These are phyloP conservation scores for Salvia miltiorrhiza DNA, from an alignment of 257 asterid species.

Conservation along the genomic window DNA sequence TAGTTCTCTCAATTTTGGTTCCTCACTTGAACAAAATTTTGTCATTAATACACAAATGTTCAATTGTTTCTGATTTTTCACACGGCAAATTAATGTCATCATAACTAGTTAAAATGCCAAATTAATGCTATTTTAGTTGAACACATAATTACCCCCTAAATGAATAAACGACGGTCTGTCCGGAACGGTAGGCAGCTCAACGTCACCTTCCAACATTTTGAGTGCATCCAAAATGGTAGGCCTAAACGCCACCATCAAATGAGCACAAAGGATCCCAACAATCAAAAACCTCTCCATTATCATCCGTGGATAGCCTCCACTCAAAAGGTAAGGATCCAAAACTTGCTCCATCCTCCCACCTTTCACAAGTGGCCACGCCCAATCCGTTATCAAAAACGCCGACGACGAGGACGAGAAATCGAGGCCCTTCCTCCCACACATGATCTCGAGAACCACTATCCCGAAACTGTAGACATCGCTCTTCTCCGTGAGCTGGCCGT, in stretches of 20 bases:
- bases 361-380: conserved; percentile 57
- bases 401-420: conserved; percentile 32
- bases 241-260: conserved; percentile 66
- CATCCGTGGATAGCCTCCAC: conserved; percentile 11
- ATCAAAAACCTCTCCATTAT: conserved; percentile 51
- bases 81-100: too few relatives aligned
- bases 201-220: conserved; percentile 70
- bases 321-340: conserved; percentile 37
- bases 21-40: too few relatives aligned
- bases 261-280: conserved; percentile 67
- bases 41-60: too few relatives aligned
- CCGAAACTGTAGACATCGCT: conserved; percentile 71
- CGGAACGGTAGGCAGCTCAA: conserved; percentile 48
- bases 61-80: too few relatives aligned
- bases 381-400: conserved; percentile 47
- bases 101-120: too few relatives aligned
- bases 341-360: conserved; percentile 38
- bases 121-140: too few relatives aligned
- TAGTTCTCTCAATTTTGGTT: too few relatives aligned
- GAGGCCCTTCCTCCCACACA: conserved; percentile 56
- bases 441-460: conserved; percentile 45
- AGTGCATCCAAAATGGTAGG: conserved; percentile 59
- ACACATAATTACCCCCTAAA: too few relatives aligned
- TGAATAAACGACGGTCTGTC: conserved; percentile 52
- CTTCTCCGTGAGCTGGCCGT: conserved; percentile 59